phyloP scores from a whole-genome alignment of 495 filamentous ascomycete species.

The Haplographium delicatum region DNA sequence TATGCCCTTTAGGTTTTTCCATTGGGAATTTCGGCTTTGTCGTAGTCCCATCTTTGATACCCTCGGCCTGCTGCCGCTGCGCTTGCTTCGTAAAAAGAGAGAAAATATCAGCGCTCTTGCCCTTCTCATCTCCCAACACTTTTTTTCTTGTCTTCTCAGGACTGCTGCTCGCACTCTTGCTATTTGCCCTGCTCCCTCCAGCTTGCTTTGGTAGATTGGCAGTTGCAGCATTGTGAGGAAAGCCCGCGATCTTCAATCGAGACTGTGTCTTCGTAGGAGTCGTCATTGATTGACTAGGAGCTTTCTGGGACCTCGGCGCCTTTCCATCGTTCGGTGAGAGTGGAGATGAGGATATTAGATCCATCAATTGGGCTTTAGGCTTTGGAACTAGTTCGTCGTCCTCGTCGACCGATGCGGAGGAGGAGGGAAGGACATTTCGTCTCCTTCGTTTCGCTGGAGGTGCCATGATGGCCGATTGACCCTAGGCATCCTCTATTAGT shows the following conservation, averaged over 20 bases:
- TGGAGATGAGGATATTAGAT: slow-evolving; percentile 22
- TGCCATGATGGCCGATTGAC: slow-evolving; percentile 44
- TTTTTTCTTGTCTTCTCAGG: slow-evolving; percentile 40
- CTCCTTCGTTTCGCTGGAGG: slow-evolving; percentile 51
- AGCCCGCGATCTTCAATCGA: slow-evolving; percentile 17
- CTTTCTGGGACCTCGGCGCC: background rate
- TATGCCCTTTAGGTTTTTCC: background rate
- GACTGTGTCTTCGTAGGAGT: slow-evolving; percentile 10
- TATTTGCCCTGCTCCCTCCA: slow-evolving; percentile 10
- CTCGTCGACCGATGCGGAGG: slow-evolving; percentile 11
- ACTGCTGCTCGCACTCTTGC: slow-evolving; percentile 42
- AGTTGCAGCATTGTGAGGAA: slow-evolving; percentile 23
- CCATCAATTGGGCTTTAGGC: slow-evolving; percentile 7
- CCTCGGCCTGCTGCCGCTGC: slow-evolving; percentile 29
- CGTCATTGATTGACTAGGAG: slow-evolving; percentile 3
- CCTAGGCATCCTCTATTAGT: too few relatives aligned
- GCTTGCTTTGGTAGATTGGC: slow-evolving; percentile 11
- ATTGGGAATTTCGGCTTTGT: slow-evolving; percentile 1
- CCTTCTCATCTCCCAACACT: slow-evolving; percentile 34
- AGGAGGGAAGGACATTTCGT: slow-evolving; percentile 34
- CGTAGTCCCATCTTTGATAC: slow-evolving; percentile 14
- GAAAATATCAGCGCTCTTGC: slow-evolving; percentile 42
- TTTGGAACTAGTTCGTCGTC: slow-evolving; percentile 30
- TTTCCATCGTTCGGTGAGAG: slow-evolving; percentile 5
- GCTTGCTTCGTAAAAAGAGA: slow-evolving; percentile 50